Evolutionary conservation across 2,329 filamentous ascomycete genomes (phyloP), one percentile per base, ranked within the genome.

Genomic region (Pseudopithomyces maydicus): DNA sequence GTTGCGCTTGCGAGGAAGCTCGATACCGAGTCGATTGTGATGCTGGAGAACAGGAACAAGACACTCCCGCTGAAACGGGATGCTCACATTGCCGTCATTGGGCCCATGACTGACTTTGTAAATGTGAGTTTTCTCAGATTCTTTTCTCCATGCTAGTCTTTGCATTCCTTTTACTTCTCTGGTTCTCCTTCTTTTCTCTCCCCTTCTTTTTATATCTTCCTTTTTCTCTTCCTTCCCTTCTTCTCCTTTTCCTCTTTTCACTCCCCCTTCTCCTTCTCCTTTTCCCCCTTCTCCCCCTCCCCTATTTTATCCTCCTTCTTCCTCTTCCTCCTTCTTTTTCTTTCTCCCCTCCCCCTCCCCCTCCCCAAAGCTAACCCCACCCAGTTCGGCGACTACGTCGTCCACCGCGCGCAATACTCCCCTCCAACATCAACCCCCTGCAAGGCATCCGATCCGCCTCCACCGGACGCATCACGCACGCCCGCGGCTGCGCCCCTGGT

Each of bases 401-500:
- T 90, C 19, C 85, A 87, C 68, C 78, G 80, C 45, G 84, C 87
- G 14, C 83, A 87, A 65, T 84, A 85, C 64, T 74, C 74, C 33
- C 70, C 3, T 81, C 82, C 32, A 89, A 89, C 33, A 83, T 90
- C 5, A 90, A 87, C 1, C 89, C 89, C 3, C 80, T 89, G 3
- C 87, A 90, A 57, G 89, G 89, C 22, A 89, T 91, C 65, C 83
- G 81, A 55, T 81, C 83, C 11, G 84, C 84, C 1, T 73, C 79
- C 5, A 81, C 81, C 17, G 87, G 84, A 38, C 84, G 77, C 1
- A 80, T 91, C 2, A 87, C 85, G 17, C 91, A 88, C 65, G 85
- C 88, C 0, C 77, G 90, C 75, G 89, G 90, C 32, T 90, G 88
- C 59, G 87, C 91, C 73, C 87, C 42, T 91, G 88, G 89, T 90